A percentile compares a stretch with the other conserved stretches of the same genome.
phyloP scores from a whole-genome alignment of 371 early-diverging fungal genomes.

The Syncephalastrum contaminatum region DNA sequence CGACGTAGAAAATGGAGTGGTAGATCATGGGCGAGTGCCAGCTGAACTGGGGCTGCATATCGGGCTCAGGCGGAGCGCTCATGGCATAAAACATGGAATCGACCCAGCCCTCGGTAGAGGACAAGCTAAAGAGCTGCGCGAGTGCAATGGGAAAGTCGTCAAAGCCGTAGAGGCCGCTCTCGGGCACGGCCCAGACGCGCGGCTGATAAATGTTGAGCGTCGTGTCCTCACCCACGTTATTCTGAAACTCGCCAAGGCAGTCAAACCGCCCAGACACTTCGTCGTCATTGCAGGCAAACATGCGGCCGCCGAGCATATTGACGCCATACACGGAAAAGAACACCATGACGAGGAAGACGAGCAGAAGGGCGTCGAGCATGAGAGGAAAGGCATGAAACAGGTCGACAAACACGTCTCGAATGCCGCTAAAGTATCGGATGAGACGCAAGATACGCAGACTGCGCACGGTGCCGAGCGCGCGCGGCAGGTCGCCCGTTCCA shows the following conservation, averaged over 20 bases:
- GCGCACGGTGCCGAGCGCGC: slow-evolving; percentile 47
- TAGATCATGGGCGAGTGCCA: slow-evolving; percentile 49
- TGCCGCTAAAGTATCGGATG: slow-evolving; percentile 58
- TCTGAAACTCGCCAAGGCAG: slow-evolving; percentile 52
- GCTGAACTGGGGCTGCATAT: slow-evolving; percentile 48
- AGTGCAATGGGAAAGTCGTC: slow-evolving; percentile 51
- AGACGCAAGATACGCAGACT: slow-evolving; percentile 60
- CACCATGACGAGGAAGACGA: slow-evolving; percentile 53
- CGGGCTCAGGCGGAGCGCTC: slow-evolving; percentile 48
- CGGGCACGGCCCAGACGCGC: slow-evolving; percentile 55
- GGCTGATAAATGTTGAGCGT: slow-evolving; percentile 39
- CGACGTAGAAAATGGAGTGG: slow-evolving; percentile 53
- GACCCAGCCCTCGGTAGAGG: slow-evolving; percentile 63
- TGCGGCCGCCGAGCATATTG: slow-evolving; percentile 59
- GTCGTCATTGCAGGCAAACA: slow-evolving; percentile 53
- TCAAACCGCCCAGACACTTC: slow-evolving; percentile 26
- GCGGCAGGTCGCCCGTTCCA: slow-evolving; percentile 27
- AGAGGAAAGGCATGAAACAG: slow-evolving; percentile 53
- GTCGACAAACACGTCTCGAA: slow-evolving; percentile 56
- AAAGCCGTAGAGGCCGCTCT: slow-evolving; percentile 44
- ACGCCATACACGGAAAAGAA: slow-evolving; percentile 61
- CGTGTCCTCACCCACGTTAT: slow-evolving; percentile 24
- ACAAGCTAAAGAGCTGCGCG: slow-evolving; percentile 49
- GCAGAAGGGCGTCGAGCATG: slow-evolving; percentile 55
- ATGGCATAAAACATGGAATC: slow-evolving; percentile 49